These are phyloP conservation scores for Myxozyma melibiosi DNA, from an alignment of 805 yeast genomes.

Conservation along the genomic window DNA sequence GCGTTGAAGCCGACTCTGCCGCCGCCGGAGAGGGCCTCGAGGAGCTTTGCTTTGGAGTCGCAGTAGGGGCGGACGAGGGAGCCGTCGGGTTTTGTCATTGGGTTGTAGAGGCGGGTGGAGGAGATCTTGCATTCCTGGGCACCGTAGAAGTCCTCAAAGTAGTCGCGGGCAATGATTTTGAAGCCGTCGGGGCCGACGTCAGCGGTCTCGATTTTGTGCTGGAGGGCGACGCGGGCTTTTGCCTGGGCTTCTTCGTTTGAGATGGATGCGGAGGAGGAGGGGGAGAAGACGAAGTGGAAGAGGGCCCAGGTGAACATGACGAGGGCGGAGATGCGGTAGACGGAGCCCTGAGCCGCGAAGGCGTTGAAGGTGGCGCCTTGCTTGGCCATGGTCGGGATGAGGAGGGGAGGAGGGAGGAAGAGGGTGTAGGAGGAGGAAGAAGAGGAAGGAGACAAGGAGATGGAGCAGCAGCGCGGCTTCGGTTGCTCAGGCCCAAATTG, in stretches of 20 bases:
- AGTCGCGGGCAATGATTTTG: constrained; percentile 16
- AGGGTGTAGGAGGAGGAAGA: neutral
- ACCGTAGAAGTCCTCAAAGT: constrained; percentile 31
- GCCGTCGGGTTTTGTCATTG: constrained; percentile 28
- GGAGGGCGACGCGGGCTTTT: constrained; percentile 22
- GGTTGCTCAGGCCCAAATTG: too few species aligned
- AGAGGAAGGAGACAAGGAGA: neutral
- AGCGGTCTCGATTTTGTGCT: constrained; percentile 24
- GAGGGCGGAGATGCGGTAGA: constrained; percentile 29
- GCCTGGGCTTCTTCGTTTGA: constrained; percentile 30
- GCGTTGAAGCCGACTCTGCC: constrained; percentile 31
- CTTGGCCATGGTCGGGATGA: constrained; percentile 15
- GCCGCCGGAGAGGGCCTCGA: constrained; percentile 28
- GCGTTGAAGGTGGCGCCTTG: constrained; percentile 17
- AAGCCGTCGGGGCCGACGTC: constrained; percentile 27
- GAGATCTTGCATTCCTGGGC: constrained; percentile 29
- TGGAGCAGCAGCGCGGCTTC: neutral
- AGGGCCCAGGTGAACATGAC: constrained; percentile 24
- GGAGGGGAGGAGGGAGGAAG: neutral
- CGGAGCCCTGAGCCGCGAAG: constrained; percentile 23
- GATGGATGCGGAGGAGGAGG: constrained; percentile 7
- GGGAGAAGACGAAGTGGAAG: constrained; percentile 18
- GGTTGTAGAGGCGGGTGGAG: constrained; percentile 28
- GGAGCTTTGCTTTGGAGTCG: constrained; percentile 15
- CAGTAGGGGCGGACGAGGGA: constrained; percentile 27